phyloP scores from a whole-genome alignment of 1,139 yeast genomes.

The Debaryomyces robertsiae region DNA sequence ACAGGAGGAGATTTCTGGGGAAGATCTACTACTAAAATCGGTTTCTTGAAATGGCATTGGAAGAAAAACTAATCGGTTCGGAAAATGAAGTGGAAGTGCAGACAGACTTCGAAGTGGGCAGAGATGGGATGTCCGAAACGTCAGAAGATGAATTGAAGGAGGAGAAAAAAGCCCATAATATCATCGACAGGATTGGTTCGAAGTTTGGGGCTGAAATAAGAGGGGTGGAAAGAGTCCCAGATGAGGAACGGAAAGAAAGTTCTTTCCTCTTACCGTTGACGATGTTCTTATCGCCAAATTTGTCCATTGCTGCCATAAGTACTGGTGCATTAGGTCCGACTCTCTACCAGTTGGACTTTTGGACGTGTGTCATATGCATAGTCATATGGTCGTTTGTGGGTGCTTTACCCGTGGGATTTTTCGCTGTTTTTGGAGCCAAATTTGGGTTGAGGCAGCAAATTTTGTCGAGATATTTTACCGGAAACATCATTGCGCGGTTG shows the following conservation, averaged over 20 bases:
- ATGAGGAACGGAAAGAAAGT: constrained; percentile 38
- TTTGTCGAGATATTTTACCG: constrained; percentile 33
- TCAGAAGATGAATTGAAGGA: constrained; percentile 1
- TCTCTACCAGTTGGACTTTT: constrained; percentile 29
- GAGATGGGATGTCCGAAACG: background rate
- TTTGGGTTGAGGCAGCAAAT: constrained; percentile 39
- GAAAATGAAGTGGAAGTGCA: background rate
- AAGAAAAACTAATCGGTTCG: background rate
- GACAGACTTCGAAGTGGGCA: background rate
- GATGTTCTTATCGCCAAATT: constrained; percentile 34
- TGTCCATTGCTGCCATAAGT: constrained; percentile 32
- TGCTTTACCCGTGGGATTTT: constrained; percentile 34
- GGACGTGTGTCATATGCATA: constrained; percentile 36
- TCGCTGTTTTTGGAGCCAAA: constrained; percentile 33
- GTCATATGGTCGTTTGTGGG: constrained; percentile 29
- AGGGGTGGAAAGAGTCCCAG: constrained; percentile 51
- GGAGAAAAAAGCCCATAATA: constrained; percentile 16
- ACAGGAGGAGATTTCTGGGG: too few relatives aligned
- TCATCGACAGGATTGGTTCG: constrained; percentile 34
- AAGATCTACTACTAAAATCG: too few relatives aligned
- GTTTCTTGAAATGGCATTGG: too few relatives aligned
- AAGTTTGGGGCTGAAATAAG: constrained; percentile 45
- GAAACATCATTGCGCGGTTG: constrained; percentile 33
- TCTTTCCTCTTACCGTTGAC: constrained; percentile 28
- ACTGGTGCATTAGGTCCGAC: constrained; percentile 37